Conservation (phyloP, 495 filamentous ascomycete species). For the Penicillium pancosmium region DNA sequence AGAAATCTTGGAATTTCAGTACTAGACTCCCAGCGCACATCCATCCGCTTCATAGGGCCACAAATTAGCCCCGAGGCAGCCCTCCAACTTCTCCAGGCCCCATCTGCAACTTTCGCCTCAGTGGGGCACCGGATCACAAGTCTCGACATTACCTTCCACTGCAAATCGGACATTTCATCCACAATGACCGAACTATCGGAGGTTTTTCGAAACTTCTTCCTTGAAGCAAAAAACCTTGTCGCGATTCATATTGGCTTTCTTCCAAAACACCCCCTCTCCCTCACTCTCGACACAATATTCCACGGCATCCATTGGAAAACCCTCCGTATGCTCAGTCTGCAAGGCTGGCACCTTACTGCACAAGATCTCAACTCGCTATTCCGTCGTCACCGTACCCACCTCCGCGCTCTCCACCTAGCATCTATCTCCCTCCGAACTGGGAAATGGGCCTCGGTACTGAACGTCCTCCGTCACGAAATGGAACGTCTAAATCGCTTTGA, state of each 20-base stretch:
- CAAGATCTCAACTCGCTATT: constrained; percentile 62
- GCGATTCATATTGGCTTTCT: constrained; percentile 71
- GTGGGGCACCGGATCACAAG: constrained; percentile 60
- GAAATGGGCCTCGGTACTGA: constrained; percentile 63
- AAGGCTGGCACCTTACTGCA: constrained; percentile 62
- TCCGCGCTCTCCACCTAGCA: constrained; percentile 60
- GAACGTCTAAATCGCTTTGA: constrained; percentile 60
- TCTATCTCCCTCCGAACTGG: constrained; percentile 61
- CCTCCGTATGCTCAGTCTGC: constrained; percentile 64
- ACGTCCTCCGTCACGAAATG: constrained; percentile 60
- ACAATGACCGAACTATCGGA: constrained; percentile 57
- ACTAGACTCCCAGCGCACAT: constrained; percentile 54
- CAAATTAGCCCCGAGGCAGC: constrained; percentile 66
- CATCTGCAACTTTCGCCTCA: constrained; percentile 48
- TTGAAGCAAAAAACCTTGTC: constrained; percentile 59
- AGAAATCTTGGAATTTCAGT: constrained; percentile 61
- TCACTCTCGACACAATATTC: constrained; percentile 63
- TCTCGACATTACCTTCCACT: constrained; percentile 62
- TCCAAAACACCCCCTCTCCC: constrained; percentile 54
- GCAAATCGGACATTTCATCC: constrained; percentile 54
- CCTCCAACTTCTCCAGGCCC: constrained; percentile 48
- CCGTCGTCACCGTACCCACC: constrained; percentile 55
- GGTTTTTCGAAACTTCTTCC: constrained; percentile 59
- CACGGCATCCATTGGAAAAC: constrained; percentile 63
- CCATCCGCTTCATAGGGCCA: constrained; percentile 62